Evolutionary conservation across 1,284 basidiomycete species (phyloP).

Genomic region (Ustilago loliicola): DNA sequence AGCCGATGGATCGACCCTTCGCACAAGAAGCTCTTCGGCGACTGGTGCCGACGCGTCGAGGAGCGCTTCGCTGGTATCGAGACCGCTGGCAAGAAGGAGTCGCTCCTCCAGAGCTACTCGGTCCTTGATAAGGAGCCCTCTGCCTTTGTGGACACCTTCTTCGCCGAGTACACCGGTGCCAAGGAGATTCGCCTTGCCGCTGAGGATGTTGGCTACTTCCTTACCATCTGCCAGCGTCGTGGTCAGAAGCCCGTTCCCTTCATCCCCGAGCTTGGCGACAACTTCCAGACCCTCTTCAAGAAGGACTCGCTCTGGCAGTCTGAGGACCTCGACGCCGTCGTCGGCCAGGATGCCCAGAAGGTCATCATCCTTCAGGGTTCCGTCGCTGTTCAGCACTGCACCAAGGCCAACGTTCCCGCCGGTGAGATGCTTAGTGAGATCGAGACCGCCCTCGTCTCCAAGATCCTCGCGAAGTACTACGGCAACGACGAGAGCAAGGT

Average conservation of each 20-base stretch:
- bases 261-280: slow-evolving; percentile 91
- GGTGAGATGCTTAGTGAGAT: slow-evolving; percentile 91
- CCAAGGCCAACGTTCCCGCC: slow-evolving; percentile 91
- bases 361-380: slow-evolving; percentile 98
- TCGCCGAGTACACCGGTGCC: slow-evolving; percentile 83
- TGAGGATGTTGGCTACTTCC: slow-evolving; percentile 95
- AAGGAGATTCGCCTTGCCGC: slow-evolving; percentile 89
- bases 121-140: slow-evolving; percentile 83
- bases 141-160: slow-evolving; percentile 84
- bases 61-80: slow-evolving; percentile 78
- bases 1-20: slow-evolving; percentile 93
- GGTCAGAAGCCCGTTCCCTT: slow-evolving; percentile 99
- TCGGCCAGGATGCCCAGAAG: slow-evolving; percentile 91
- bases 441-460: slow-evolving; percentile 81
- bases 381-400: slow-evolving; percentile 89
- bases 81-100: slow-evolving; percentile 58
- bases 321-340: slow-evolving; percentile 97
- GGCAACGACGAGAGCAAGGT: slow-evolving; percentile 82
- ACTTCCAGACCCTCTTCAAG: slow-evolving; percentile 80
- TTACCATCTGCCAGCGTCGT: slow-evolving; percentile 91
- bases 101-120: slow-evolving; percentile 80
- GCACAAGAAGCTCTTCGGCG: slow-evolving; percentile 93
- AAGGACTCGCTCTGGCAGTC: slow-evolving; percentile 97
- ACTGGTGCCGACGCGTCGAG: slow-evolving; percentile 92
- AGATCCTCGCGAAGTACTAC: slow-evolving; percentile 86